phyloP scores from a whole-genome alignment of 805 yeast species.

The Hanseniaspora clermontiae region DNA sequence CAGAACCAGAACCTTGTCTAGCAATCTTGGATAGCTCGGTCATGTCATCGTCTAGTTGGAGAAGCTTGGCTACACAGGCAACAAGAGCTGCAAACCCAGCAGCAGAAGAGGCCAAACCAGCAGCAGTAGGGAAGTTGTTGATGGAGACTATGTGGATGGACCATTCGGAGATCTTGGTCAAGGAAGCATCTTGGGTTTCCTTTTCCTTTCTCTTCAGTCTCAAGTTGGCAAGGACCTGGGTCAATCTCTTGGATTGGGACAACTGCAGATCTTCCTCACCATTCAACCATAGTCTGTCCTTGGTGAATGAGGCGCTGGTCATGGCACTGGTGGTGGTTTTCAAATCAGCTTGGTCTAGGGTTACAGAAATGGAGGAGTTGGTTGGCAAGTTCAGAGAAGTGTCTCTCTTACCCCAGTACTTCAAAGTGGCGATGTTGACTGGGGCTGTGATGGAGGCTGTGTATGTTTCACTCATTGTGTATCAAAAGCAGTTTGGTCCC shows the following conservation, averaged over 20 bases:
- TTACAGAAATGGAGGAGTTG: slow-evolving; percentile 88
- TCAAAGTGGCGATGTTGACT: slow-evolving; percentile 91
- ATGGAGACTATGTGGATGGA: slow-evolving; percentile 74
- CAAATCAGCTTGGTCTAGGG: slow-evolving; percentile 80
- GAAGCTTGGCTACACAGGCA: slow-evolving; percentile 72
- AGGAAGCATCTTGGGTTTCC: slow-evolving; percentile 40
- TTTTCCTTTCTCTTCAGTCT: slow-evolving; percentile 50
- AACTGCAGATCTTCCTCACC: slow-evolving; percentile 55
- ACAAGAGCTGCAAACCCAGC: slow-evolving; percentile 98
- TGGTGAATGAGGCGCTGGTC: slow-evolving; percentile 40
- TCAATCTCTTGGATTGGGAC: slow-evolving; percentile 47
- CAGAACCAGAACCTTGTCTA: slow-evolving; percentile 96
- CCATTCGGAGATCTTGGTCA: slow-evolving; percentile 53
- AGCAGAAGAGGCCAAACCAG: slow-evolving; percentile 94
- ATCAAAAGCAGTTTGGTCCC: not conserved
- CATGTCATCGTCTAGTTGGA: slow-evolving; percentile 68
- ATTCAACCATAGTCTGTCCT: slow-evolving; percentile 72
- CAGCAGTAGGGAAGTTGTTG: slow-evolving; percentile 98
- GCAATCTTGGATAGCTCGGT: slow-evolving; percentile 88
- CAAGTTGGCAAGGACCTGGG: slow-evolving; percentile 65
- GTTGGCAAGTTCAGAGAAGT: slow-evolving; percentile 81
- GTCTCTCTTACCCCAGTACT: slow-evolving; percentile 98
- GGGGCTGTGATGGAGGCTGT: slow-evolving; percentile 88
- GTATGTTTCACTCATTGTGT: slow-evolving; percentile 36
- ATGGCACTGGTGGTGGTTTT: slow-evolving; percentile 86